These are phyloP conservation scores for Actinomortierella wolfii DNA, from an alignment of 371 early-diverging fungal species.

Conservation along the genomic window DNA sequence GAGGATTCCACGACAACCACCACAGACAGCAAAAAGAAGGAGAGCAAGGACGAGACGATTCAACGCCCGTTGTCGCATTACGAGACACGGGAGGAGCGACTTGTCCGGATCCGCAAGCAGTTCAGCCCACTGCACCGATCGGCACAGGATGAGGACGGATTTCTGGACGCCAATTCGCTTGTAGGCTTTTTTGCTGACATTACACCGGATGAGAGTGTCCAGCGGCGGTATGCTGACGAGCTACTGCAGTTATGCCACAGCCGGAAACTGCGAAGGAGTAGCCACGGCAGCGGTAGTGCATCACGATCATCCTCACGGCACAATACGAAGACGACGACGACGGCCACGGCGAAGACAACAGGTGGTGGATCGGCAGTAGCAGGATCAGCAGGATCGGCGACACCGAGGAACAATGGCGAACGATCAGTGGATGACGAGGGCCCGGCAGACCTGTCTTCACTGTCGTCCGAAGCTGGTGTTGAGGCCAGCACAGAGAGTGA, in stretches of 20 bases:
- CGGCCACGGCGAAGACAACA: no score
- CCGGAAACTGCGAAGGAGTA: conserved; percentile 19
- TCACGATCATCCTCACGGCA: no score
- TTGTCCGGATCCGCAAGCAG: conserved; percentile 39
- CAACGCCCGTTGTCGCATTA: conserved; percentile 13
- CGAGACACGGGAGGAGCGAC: conserved; percentile 40
- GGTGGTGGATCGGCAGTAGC: no score
- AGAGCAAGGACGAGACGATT: conserved; percentile 2
- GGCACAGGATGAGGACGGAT: conserved; percentile 2
- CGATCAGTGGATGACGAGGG: neutral
- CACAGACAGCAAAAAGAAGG: conserved; percentile 9
- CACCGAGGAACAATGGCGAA: no score
- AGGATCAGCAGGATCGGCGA: no score
- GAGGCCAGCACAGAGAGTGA: no score
- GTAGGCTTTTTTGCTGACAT: conserved; percentile 37
- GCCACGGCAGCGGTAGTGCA: neutral
- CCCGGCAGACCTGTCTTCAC: neutral
- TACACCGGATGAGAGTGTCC: conserved; percentile 34
- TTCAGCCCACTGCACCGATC: conserved; percentile 21
- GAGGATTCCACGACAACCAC: neutral
- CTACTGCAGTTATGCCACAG: conserved; percentile 38
- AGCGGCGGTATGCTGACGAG: conserved; percentile 39
- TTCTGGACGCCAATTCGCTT: conserved; percentile 30
- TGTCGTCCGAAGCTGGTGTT: no score
- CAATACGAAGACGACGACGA: no score